Percentiles rank a stretch among this genome's conserved stretches.
Conservation (phyloP, 2,329 filamentous ascomycete species). For the Tolypocladium endophyticum region DNA sequence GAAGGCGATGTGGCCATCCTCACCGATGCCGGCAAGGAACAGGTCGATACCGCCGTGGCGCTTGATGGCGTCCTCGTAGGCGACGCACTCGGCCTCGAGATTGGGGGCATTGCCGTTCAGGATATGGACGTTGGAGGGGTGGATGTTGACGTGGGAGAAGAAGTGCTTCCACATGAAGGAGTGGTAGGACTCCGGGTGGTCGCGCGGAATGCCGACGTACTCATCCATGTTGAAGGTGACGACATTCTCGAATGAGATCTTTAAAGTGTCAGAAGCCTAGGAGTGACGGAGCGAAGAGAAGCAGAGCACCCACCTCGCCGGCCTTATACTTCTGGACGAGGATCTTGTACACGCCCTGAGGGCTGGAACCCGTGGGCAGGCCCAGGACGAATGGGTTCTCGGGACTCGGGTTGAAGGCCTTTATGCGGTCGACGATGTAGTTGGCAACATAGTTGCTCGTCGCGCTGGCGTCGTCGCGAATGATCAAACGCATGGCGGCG, state of each 20-base stretch:
- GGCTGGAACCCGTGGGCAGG: constrained; percentile 73
- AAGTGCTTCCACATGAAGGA: constrained; percentile 91
- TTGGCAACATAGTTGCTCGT: constrained; percentile 70
- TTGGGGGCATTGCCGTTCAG: constrained; percentile 71
- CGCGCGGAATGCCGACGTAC: constrained; percentile 73
- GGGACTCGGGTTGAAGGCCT: constrained; percentile 61
- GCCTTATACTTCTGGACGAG: constrained; percentile 63
- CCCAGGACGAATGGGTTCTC: constrained; percentile 72
- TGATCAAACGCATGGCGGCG: constrained; percentile 66
- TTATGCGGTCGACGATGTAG: constrained; percentile 76
- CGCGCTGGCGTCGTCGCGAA: constrained; percentile 58
- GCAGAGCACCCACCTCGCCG: constrained; percentile 34
- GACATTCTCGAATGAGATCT: constrained; percentile 80
- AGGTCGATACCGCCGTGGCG: constrained; percentile 70
- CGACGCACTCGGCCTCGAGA: constrained; percentile 64
- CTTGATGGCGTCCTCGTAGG: constrained; percentile 71
- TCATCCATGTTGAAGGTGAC: constrained; percentile 94
- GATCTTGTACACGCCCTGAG: constrained; percentile 65
- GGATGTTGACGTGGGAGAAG: constrained; percentile 76
- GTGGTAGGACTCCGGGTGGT: constrained; percentile 80
- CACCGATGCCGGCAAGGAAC: constrained; percentile 75
- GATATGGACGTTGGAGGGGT: constrained; percentile 74
- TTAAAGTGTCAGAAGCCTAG: background rate
- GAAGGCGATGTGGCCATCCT: constrained; percentile 83
- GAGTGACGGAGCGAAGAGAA: constrained; percentile 6